Evolutionary conservation across 768 basidiomycete species (phyloP).

Genomic region (Xerocomellus intermedius): DNA sequence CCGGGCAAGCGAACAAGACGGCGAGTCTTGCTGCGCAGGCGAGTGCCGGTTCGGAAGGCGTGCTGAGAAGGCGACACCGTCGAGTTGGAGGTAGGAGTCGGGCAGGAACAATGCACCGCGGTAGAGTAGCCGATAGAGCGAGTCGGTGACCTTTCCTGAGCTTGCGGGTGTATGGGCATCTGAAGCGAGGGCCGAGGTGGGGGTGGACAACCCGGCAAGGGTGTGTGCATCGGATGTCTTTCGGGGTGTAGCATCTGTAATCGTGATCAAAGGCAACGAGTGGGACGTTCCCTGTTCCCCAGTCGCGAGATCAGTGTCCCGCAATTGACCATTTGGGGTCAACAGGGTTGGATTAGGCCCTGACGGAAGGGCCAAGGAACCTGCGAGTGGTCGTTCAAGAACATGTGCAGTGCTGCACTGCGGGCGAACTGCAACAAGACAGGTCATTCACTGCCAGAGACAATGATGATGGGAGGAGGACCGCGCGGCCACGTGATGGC

Average conservation of each 20-base stretch:
- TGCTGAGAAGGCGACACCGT: conserved; percentile 69
- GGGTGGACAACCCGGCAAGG: background rate
- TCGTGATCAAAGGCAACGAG: conserved; percentile 3
- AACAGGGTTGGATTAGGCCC: background rate
- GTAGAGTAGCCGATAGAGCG: conserved; percentile 57
- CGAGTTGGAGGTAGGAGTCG: conserved; percentile 68
- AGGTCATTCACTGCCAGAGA: background rate
- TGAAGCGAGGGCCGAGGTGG: conserved; percentile 1
- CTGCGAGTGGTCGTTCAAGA: background rate
- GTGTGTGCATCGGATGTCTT: background rate
- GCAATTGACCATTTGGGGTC: background rate
- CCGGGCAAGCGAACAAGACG: conserved; percentile 13
- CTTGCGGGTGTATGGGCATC: background rate
- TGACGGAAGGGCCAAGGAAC: background rate
- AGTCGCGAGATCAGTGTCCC: background rate
- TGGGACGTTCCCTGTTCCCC: background rate
- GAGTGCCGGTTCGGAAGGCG: conserved; percentile 34
- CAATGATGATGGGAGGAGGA: background rate
- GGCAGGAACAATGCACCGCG: conserved; percentile 73
- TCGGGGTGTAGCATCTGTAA: conserved; percentile 23
- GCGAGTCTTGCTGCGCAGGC: conserved; percentile 33
- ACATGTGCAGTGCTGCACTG: background rate
- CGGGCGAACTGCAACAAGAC: background rate
- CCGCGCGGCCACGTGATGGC: conserved; percentile 7
- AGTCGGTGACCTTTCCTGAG: conserved; percentile 6